Conservation (phyloP, 2,329 filamentous ascomycete species). For the Tolypocladium tundrense region DNA sequence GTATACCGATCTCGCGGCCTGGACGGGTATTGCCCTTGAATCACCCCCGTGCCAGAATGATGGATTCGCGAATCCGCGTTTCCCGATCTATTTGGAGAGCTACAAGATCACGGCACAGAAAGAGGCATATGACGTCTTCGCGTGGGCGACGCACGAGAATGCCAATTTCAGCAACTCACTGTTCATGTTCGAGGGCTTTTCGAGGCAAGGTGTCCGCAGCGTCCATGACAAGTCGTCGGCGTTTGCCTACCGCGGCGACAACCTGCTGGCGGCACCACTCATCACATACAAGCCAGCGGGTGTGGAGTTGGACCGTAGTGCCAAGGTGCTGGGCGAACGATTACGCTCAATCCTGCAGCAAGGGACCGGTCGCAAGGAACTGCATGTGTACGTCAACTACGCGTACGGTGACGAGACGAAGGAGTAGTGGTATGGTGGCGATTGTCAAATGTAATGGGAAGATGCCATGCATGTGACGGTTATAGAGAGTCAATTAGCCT, state of each 20-base stretch:
- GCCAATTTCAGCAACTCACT: conserved; percentile 22
- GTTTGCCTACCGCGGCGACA: conserved; percentile 35
- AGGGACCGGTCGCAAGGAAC: conserved; percentile 18
- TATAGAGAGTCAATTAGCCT: too few species aligned
- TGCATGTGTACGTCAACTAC: conserved; percentile 38
- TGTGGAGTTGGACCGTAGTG: conserved; percentile 19
- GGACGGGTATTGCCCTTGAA: conserved; percentile 28
- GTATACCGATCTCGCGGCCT: conserved; percentile 33
- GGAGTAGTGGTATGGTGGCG: conserved; percentile 32
- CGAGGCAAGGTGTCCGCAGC: conserved; percentile 29
- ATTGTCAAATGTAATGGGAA: too few species aligned
- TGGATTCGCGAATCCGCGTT: conserved; percentile 27
- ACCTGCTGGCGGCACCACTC: conserved; percentile 29
- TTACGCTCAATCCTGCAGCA: conserved; percentile 25
- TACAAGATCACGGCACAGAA: conserved; percentile 24
- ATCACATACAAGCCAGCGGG: conserved; percentile 24
- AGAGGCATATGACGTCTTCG: conserved; percentile 22
- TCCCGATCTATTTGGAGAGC: conserved; percentile 30
- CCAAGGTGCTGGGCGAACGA: conserved; percentile 23
- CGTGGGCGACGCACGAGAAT: conserved; percentile 11
- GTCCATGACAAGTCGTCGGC: conserved; percentile 26
- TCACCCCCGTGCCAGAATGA: conserved; percentile 30
- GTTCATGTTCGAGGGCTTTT: conserved; percentile 46
- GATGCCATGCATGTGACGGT: too few species aligned
- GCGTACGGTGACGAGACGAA: conserved; percentile 32